Evolutionary conservation across 2,329 filamentous ascomycete species (phyloP).

Genomic region (Albophoma yamanashiensis): DNA sequence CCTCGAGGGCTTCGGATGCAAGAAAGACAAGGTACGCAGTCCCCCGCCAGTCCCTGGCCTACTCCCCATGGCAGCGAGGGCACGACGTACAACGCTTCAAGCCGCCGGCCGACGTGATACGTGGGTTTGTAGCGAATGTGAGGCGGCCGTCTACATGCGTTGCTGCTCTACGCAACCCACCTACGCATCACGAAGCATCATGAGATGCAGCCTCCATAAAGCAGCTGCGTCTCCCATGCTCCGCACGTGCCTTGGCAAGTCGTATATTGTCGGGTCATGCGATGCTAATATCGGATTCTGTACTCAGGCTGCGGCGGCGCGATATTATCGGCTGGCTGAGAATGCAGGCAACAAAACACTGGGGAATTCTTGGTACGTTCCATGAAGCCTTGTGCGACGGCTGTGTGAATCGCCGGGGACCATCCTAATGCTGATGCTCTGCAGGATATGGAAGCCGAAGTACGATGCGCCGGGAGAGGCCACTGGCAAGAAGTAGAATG

Average conservation of each 20-base stretch:
- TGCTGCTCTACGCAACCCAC: not conserved
- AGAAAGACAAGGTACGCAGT: constrained; percentile 88
- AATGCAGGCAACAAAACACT: constrained; percentile 79
- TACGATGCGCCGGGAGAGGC: constrained; percentile 47
- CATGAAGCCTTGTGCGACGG: not conserved
- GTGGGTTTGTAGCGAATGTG: not conserved
- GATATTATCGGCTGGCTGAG: constrained; percentile 88
- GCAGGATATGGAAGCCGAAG: constrained; percentile 97
- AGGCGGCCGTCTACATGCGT: not conserved
- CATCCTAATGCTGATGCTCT: not conserved
- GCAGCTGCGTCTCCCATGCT: not conserved
- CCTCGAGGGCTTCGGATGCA: constrained; percentile 89
- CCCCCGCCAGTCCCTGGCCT: not conserved
- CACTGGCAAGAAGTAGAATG: constrained; percentile 26
- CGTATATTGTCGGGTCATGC: constrained; percentile 21
- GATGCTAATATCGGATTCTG: constrained; percentile 32
- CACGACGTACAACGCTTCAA: not conserved
- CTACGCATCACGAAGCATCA: not conserved
- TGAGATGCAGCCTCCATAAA: not conserved
- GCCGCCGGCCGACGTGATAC: too few relatives aligned
- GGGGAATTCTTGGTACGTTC: constrained; percentile 85
- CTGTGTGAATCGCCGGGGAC: not conserved
- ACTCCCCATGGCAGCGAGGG: not conserved
- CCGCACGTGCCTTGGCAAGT: too few relatives aligned
- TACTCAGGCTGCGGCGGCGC: constrained; percentile 63